Evolutionary conservation across 1,139 yeast species (phyloP).

Genomic region (Magnusiomyces suaveolens): DNA sequence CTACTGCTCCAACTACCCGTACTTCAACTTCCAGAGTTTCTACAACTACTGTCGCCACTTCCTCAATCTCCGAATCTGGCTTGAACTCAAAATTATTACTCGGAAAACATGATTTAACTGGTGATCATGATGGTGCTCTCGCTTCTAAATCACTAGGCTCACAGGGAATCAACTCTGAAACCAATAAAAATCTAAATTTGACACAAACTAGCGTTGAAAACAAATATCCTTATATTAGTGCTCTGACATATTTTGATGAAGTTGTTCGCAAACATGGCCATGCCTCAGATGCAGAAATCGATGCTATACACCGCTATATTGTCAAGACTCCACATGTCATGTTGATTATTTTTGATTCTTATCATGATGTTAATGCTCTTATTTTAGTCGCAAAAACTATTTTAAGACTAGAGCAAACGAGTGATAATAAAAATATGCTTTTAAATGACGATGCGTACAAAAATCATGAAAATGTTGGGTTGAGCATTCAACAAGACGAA

Average conservation of each 20-base stretch:
- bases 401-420: constrained; percentile 2
- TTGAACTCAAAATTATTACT: background rate
- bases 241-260: constrained; percentile 2
- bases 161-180: too few species aligned
- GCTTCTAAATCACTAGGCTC: too few species aligned
- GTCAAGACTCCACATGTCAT: constrained; percentile 6
- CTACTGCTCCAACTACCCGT: background rate
- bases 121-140: background rate
- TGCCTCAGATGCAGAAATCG: background rate
- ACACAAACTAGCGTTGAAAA: too few species aligned
- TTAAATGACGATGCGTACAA: background rate
- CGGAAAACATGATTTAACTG: background rate
- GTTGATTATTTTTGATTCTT: constrained; percentile 5
- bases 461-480: background rate
- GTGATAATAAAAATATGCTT: background rate
- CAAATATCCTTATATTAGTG: background rate
- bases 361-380: constrained; percentile 2
- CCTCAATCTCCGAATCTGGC: background rate
- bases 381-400: constrained; percentile 1
- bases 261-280: background rate
- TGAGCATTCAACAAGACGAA: too few species aligned
- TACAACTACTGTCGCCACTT: background rate
- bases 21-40: background rate
- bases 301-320: constrained; percentile 5
- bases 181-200: too few species aligned